Percentiles rank a stretch among this genome's conserved stretches.
phyloP scores from a whole-genome alignment of 1,284 basidiomycete species.

The Ganoderma lingzhi region DNA sequence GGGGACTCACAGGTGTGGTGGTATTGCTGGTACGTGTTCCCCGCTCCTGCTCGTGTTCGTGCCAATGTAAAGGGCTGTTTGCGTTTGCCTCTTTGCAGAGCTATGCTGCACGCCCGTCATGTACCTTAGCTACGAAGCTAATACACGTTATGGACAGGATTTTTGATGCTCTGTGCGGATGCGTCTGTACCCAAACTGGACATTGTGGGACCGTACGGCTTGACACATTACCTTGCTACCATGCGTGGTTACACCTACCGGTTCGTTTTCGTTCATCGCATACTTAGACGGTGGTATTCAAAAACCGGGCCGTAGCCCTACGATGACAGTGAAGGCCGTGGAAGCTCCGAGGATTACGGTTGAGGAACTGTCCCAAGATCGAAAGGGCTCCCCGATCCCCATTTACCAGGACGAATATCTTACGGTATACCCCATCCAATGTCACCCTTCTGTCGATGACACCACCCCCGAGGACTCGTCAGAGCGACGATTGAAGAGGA shows the following conservation, averaged over 20 bases:
- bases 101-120: constrained; percentile 1
- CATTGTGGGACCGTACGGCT: constrained; percentile 77
- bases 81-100: constrained; percentile 8
- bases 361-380: constrained; percentile 26
- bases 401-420: constrained; percentile 72
- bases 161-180: constrained; percentile 88
- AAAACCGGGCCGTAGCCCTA: constrained; percentile 48
- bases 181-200: constrained; percentile 63
- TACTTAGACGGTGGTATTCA: not conserved
- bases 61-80: constrained; percentile 4
- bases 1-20: constrained; percentile 66
- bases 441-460: constrained; percentile 42
- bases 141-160: constrained; percentile 53
- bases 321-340: constrained; percentile 53
- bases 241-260: constrained; percentile 71
- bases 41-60: not conserved
- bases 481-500: constrained; percentile 38
- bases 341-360: constrained; percentile 51
- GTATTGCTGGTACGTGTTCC: constrained; percentile 69
- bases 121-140: constrained; percentile 13
- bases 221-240: constrained; percentile 76
- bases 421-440: constrained; percentile 68
- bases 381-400: constrained; percentile 32
- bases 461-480: not conserved
- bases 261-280: constrained; percentile 47